Conservation (phyloP, 768 basidiomycete genomes). For the Russula ochroleuca region DNA sequence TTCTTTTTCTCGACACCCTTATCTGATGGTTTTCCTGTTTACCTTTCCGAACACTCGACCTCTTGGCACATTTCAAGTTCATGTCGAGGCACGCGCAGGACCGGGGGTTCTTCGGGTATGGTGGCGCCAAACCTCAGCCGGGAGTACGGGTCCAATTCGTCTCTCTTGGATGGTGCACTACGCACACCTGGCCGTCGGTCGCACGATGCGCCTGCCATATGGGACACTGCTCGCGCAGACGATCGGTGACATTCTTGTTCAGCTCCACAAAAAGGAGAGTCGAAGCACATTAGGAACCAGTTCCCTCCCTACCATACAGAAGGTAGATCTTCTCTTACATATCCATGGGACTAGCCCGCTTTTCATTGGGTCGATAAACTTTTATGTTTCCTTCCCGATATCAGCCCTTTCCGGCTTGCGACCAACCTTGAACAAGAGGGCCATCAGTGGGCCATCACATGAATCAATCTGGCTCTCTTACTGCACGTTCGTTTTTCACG, state of each 20-base stretch:
- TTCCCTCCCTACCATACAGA: neutral
- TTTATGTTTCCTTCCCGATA: constrained; percentile 14
- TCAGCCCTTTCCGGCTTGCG: constrained; percentile 3
- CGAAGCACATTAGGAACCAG: constrained; percentile 6
- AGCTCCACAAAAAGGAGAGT: constrained; percentile 7
- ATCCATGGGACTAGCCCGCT: constrained; percentile 12
- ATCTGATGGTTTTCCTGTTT: constrained; percentile 9
- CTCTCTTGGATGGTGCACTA: constrained; percentile 7
- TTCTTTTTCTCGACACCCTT: neutral
- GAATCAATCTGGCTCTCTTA: constrained; percentile 4
- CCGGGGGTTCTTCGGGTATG: constrained; percentile 18
- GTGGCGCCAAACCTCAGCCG: constrained; percentile 9
- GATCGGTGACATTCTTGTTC: constrained; percentile 14
- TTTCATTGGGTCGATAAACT: constrained; percentile 24
- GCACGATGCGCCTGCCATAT: constrained; percentile 6
- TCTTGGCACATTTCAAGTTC: neutral
- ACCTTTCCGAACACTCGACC: constrained; percentile 8
- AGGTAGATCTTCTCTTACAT: constrained; percentile 19
- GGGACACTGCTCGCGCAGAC: constrained; percentile 2
- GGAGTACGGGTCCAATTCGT: constrained; percentile 15
- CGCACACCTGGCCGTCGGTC: neutral
- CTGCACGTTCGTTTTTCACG: constrained; percentile 1
- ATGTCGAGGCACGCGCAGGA: constrained; percentile 3
- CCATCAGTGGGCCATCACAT: neutral
- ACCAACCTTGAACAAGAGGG: constrained; percentile 14